Conservation (phyloP, 352 stramenopile genomes). For the Blastocystis sp. region DNA sequence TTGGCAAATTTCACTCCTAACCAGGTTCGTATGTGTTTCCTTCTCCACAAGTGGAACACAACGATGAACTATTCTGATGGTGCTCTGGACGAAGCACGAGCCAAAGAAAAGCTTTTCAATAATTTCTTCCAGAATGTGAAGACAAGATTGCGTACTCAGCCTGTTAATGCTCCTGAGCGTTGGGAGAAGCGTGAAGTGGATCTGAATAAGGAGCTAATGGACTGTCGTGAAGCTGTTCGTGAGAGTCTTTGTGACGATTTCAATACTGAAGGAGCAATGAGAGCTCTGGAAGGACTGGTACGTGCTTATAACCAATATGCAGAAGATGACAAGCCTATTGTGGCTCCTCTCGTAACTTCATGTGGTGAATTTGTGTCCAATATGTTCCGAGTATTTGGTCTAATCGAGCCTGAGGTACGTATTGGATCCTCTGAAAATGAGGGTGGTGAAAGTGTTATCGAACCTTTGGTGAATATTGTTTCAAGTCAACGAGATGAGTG, state of each 20-base stretch:
- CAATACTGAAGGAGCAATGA: conserved; percentile 77
- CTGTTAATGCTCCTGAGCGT: conserved; percentile 68
- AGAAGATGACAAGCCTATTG: conserved; percentile 35
- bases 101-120: conserved; percentile 79
- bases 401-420: conserved; percentile 72
- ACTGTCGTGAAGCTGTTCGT: conserved; percentile 76
- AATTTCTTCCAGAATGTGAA: conserved; percentile 89
- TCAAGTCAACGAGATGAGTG: conserved; percentile 74
- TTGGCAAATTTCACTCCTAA: conserved; percentile 68
- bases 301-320: conserved; percentile 72
- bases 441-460: conserved; percentile 74
- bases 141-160: conserved; percentile 66
- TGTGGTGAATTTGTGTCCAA: conserved; percentile 78
- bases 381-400: conserved; percentile 76
- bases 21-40: conserved; percentile 77
- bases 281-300: conserved; percentile 74
- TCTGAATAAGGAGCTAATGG: conserved; percentile 71
- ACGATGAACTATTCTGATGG: conserved; percentile 88
- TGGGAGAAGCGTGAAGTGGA: conserved; percentile 74
- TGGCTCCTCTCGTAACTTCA: conserved; percentile 75
- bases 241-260: conserved; percentile 77
- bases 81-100: conserved; percentile 81
- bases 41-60: conserved; percentile 85
- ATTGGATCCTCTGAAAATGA: conserved; percentile 71
- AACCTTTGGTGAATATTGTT: conserved; percentile 80